A percentile compares a stretch with the other conserved stretches of the same genome.
These are phyloP conservation scores for Beauveria caledonica DNA, from an alignment of 2,329 filamentous ascomycete genomes.

Conservation along the genomic window DNA sequence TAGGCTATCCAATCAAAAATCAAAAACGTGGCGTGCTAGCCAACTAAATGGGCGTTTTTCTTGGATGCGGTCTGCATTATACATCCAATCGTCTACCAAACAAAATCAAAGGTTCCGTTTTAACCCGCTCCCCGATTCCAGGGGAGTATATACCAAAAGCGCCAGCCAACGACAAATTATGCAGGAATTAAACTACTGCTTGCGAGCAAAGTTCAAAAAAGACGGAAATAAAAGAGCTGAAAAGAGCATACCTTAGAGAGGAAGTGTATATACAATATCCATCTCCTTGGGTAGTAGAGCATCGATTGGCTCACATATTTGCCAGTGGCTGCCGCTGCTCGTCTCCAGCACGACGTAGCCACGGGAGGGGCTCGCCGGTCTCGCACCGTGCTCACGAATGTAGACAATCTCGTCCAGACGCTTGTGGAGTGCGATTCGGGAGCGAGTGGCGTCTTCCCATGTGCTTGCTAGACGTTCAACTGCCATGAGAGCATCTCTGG, in stretches of 20 bases:
- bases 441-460: constrained; percentile 50
- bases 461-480: constrained; percentile 47
- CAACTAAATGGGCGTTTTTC: no score
- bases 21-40: no score
- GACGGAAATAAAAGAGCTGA: no score
- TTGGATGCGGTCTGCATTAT: no score
- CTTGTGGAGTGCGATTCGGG: constrained; percentile 39
- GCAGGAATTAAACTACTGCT: no score
- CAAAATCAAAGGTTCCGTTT: no score
- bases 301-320: constrained; percentile 28
- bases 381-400: constrained; percentile 25
- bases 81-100: no score
- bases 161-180: no score
- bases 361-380: constrained; percentile 18
- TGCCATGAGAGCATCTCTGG: constrained; percentile 43
- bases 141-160: no score
- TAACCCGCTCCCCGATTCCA: no score
- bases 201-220: no score
- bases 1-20: no score
- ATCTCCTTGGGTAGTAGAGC: constrained; percentile 28
- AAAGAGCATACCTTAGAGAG: constrained; percentile 7
- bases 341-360: constrained; percentile 25
- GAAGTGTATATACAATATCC: constrained; percentile 28
- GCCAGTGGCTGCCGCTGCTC: constrained; percentile 25
- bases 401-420: constrained; percentile 27